Base-by-base conservation (phyloP, 1,139 yeast genomes). In the Geotrichum klebahnii region DNA sequence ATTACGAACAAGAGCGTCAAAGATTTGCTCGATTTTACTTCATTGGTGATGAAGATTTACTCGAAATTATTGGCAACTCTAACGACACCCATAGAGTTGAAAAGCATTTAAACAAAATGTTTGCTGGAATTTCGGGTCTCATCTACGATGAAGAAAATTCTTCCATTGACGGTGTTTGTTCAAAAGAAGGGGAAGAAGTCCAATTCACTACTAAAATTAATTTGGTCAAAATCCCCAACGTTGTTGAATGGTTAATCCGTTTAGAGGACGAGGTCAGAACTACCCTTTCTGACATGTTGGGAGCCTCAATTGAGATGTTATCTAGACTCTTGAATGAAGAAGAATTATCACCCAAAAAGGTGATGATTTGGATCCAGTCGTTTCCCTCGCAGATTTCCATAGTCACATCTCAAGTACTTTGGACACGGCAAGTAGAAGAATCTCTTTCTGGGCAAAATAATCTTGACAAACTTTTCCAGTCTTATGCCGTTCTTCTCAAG, bases 11-110 rank as follows among this genome's bases (percentile, higher is more conserved):
- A 41, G 96, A 90, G 61, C 71, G 97, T 56, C 84, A 79, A 44
- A 56, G 75, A 1, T 90, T 84, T 60, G 92, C 96, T 0, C 73
- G 97, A 42, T 84, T 90, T 54, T 89, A 84, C 60, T 90, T 92
- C 61, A 71, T 92, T 35, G 97, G 97, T 5, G 92, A 92, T 62
- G 96, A 89, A 56, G 97, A 90, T 63, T 70, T 92, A 36, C 69
- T 92, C 35, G 95, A 88, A 56, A 77, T 92, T 37, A 77, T 92
- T 50, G 96, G 97, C 3, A 76, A 82, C 52, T 72, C 82, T 0
- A 68, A 67, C 6, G 78, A 82, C 57, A 65, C 79, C 3, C 54
- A 56, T 0, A 65, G 77, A 6, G 70, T 83, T 2, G 81, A 82
- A 26, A 75, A 73, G 54, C 94, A 85, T 61, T 67, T 88, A 50